phyloP scores from a whole-genome alignment of 176 grass and related monocot genomes.

The Cenchrus fungigraminus region DNA sequence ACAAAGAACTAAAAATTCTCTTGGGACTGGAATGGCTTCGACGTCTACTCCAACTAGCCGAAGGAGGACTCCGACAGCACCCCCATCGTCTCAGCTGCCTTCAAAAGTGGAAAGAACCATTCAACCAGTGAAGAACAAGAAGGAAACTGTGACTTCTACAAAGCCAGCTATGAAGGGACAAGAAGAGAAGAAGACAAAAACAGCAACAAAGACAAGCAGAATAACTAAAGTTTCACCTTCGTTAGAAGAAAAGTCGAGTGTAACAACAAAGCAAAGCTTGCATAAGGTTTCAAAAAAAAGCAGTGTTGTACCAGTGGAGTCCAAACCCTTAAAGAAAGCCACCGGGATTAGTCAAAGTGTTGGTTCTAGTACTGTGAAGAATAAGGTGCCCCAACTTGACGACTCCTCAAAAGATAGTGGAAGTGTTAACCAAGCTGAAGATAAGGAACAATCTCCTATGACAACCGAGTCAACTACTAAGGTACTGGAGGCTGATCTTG shows the following conservation, averaged over 20 bases:
- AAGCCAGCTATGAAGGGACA: constrained; percentile 60
- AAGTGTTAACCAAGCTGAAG: constrained; percentile 73
- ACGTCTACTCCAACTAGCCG: constrained; percentile 60
- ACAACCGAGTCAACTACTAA: constrained; percentile 63
- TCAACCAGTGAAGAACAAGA: constrained; percentile 58
- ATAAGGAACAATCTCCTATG: constrained; percentile 64
- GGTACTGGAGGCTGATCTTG: constrained; percentile 88
- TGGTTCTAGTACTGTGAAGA: constrained; percentile 57
- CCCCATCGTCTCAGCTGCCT: constrained; percentile 48
- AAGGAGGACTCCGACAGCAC: constrained; percentile 49
- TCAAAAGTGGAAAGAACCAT: constrained; percentile 56
- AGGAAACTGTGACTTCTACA: constrained; percentile 38
- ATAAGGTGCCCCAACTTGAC: constrained; percentile 58
- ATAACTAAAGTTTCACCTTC: constrained; percentile 55
- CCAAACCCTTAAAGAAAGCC: constrained; percentile 80
- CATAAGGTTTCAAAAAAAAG: constrained; percentile 93
- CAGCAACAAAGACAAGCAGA: constrained; percentile 54
- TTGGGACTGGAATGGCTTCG: constrained; percentile 44
- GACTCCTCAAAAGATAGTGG: constrained; percentile 64
- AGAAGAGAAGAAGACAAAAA: constrained; percentile 71
- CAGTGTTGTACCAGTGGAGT: constrained; percentile 92
- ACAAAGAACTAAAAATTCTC: constrained; percentile 66
- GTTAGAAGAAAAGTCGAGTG: constrained; percentile 60
- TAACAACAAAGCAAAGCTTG: constrained; percentile 57
- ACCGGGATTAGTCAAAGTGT: constrained; percentile 44